Base-by-base conservation (phyloP, 768 basidiomycete genomes). In the Glaciozyma martinii region DNA sequence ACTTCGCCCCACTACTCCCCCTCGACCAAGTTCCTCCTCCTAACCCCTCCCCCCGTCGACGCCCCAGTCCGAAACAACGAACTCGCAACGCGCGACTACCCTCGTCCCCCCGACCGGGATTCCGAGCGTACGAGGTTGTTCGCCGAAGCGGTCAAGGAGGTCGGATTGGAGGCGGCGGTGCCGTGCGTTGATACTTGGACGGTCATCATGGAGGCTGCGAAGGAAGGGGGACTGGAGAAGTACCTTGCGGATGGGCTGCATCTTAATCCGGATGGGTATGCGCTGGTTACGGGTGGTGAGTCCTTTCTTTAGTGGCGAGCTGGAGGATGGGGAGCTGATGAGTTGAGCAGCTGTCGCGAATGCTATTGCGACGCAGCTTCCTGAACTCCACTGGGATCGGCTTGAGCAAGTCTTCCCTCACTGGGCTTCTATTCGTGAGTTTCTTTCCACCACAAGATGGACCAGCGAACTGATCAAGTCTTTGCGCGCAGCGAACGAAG, bases 11-110 rank as follows among this genome's bases (percentile, higher is more conserved):
- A 61, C 63, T 56, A 65, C 63, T 64, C 65, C 5, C 65, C 66
- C 23, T 0, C 19, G 12, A 66, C 70, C 10, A 46, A 66, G 23
- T 25, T 65, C 43, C 30, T 71, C 44, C 64, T 68, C 25, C 58
- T 71, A 42, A 67, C 66, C 19, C 66, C 70, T 0, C 70, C 70
- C 3, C 70, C 70, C 25, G 70, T 71, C 46, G 66, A 71, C 56
- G 54, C 59, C 13, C 10, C 37, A 0, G 47, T 30, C 0, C 63
- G 70, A 27, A 63, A 62, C 63, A 9, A 46, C 56, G 70, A 71
- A 25, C 58, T 71, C 32, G 61, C 58, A 1, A 33, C 66, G 10
- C 59, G 66, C 9, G 19, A 50, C 30, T 66, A 66, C 5, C 61
- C 66, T 4, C 64, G 62, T 3, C 32, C 29, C 5, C 59, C 64